Conservation (phyloP, 1,284 basidiomycete genomes). For the Cutaneotrichosporon dermatis region DNA sequence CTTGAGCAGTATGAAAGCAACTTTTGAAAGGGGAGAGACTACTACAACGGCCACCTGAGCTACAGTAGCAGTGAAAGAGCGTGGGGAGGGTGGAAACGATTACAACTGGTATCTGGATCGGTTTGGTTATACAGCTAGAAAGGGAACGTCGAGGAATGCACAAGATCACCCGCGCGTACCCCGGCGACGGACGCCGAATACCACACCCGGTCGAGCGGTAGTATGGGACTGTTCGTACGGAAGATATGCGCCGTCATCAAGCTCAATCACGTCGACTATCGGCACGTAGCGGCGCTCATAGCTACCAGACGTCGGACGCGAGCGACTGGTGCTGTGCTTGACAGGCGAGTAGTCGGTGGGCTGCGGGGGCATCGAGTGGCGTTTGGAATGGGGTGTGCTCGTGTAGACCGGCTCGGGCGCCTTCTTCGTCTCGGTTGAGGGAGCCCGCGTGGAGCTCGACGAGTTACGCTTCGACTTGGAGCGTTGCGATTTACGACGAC, state of each 20-base stretch:
- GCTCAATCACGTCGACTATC: constrained; percentile 15
- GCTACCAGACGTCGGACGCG: not conserved
- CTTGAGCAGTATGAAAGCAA: too few relatives aligned
- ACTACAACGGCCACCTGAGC: not conserved
- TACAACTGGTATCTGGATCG: not conserved
- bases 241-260: constrained; percentile 5
- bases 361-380: not conserved
- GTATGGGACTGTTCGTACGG: constrained; percentile 3
- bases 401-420: not conserved
- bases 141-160: not conserved
- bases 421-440: too few relatives aligned
- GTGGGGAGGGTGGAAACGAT: not conserved
- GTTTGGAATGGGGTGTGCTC: not conserved
- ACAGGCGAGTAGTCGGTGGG: not conserved
- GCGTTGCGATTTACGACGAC: constrained; percentile 3
- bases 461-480: constrained; percentile 1
- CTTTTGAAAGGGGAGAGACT: too few relatives aligned
- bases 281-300: constrained; percentile 18
- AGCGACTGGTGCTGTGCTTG: not conserved
- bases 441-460: not conserved
- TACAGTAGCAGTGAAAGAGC: not conserved
- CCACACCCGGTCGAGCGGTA: constrained; percentile 23
- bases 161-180: constrained; percentile 3
- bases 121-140: not conserved
- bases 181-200: constrained; percentile 26